Percentiles rank a stretch among this genome's conserved stretches.
phyloP scores from a whole-genome alignment of 1,139 yeast species.

The Taphrina wiesneri region DNA sequence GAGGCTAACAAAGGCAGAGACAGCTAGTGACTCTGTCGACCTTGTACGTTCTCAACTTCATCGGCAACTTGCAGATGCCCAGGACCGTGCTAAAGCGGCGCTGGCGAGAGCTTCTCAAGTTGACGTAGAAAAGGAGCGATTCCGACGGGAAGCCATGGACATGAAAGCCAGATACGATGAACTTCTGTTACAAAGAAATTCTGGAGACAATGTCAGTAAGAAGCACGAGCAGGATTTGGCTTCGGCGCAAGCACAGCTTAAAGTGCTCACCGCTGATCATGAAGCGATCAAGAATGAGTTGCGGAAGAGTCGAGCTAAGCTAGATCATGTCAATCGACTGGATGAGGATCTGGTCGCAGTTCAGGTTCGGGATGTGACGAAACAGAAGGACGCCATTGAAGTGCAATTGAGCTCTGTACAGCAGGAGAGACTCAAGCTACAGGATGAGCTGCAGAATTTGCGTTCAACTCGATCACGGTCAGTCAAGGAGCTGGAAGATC shows the following conservation, averaged over 20 bases:
- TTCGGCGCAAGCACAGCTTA: neutral
- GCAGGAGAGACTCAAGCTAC: neutral
- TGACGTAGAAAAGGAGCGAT: conserved; percentile 31
- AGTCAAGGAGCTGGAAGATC: conserved; percentile 24
- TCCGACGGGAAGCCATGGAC: conserved; percentile 27
- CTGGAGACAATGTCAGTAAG: conserved; percentile 8
- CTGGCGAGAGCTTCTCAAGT: conserved; percentile 22
- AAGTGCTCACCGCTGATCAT: neutral
- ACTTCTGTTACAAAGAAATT: conserved; percentile 5
- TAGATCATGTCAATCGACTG: conserved; percentile 16
- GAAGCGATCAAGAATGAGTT: conserved; percentile 12
- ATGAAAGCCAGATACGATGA: conserved; percentile 24
- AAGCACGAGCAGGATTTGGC: conserved; percentile 9
- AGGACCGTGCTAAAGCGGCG: conserved; percentile 14
- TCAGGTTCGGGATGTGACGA: conserved; percentile 23
- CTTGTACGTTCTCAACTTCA: conserved; percentile 17
- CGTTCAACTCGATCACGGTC: conserved; percentile 2
- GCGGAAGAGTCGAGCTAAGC: conserved; percentile 10
- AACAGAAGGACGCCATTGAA: conserved; percentile 13
- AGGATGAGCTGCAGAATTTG: conserved; percentile 10
- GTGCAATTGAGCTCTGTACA: neutral
- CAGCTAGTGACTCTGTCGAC: conserved; percentile 21
- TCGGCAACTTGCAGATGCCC: conserved; percentile 29
- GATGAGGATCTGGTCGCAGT: conserved; percentile 22
- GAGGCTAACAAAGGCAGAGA: conserved; percentile 20